These are phyloP conservation scores for Prototheca wickerhamii DNA, from an alignment of 163 green algal genomes.

Conservation along the genomic window DNA sequence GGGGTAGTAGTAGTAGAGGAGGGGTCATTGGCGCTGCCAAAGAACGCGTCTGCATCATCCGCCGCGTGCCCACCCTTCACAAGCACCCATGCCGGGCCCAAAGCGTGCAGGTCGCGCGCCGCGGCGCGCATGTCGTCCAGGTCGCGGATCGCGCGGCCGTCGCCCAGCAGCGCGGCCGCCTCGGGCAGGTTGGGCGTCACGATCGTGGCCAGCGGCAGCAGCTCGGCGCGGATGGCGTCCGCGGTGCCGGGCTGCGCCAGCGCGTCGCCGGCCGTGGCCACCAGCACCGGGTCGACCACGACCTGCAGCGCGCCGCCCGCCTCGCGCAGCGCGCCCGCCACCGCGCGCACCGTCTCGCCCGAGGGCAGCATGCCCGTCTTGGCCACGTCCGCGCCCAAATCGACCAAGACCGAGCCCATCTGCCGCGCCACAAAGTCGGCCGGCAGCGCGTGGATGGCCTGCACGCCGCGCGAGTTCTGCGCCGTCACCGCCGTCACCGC, in stretches of 20 bases:
- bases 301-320: constrained; percentile 22
- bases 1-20: neutral
- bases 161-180: constrained; percentile 69
- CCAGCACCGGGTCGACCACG: constrained; percentile 90
- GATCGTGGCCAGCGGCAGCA: constrained; percentile 81
- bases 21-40: neutral
- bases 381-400: constrained; percentile 74
- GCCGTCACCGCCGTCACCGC: constrained; percentile 85
- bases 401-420: constrained; percentile 70
- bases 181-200: constrained; percentile 91
- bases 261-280: constrained; percentile 70
- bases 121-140: constrained; percentile 59
- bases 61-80: constrained; percentile 83
- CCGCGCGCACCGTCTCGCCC: constrained; percentile 44
- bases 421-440: constrained; percentile 59
- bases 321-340: constrained; percentile 41
- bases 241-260: constrained; percentile 52
- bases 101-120: constrained; percentile 46
- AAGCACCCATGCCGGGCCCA: constrained; percentile 60
- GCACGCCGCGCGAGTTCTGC: constrained; percentile 87
- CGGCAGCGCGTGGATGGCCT: constrained; percentile 52
- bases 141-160: constrained; percentile 31
- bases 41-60: neutral
- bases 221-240: constrained; percentile 38
- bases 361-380: constrained; percentile 95